A percentile compares a stretch with the other conserved stretches of the same genome.
phyloP scores from a whole-genome alignment of 495 filamentous ascomycete species.

The Cercophora samala region DNA sequence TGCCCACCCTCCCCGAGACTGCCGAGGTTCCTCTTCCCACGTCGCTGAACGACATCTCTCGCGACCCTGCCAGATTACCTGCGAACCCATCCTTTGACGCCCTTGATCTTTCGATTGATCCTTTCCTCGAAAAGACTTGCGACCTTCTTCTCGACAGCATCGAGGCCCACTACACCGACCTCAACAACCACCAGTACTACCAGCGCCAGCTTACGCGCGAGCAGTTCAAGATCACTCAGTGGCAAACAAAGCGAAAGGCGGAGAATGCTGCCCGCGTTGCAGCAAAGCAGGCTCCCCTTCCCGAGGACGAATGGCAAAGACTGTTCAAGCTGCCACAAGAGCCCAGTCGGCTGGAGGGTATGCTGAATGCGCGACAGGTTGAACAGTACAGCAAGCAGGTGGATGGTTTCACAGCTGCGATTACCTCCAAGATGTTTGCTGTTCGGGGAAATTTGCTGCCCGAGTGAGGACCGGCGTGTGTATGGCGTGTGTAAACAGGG shows the following conservation, averaged over 20 bases:
- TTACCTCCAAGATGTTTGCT: slow-evolving; percentile 97
- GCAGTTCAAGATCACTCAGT: slow-evolving; percentile 91
- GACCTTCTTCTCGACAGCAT: slow-evolving; percentile 94
- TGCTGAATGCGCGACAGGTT: slow-evolving; percentile 91
- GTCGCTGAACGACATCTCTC: slow-evolving; percentile 69
- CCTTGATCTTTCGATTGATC: slow-evolving; percentile 90
- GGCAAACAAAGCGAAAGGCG: slow-evolving; percentile 92
- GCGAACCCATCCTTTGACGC: slow-evolving; percentile 83
- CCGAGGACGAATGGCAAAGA: slow-evolving; percentile 97
- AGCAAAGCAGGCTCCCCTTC: slow-evolving; percentile 82
- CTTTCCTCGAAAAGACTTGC: slow-evolving; percentile 97
- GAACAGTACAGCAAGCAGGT: slow-evolving; percentile 98
- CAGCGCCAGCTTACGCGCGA: slow-evolving; percentile 91
- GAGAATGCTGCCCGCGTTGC: slow-evolving; percentile 83
- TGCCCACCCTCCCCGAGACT: slow-evolving; percentile 55
- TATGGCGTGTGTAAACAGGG: slow-evolving; percentile 10
- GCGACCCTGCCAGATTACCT: slow-evolving; percentile 53
- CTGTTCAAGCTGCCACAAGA: slow-evolving; percentile 96
- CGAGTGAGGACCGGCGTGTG: slow-evolving; percentile 35
- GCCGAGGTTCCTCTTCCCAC: slow-evolving; percentile 66
- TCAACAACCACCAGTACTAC: slow-evolving; percentile 99
- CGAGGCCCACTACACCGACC: slow-evolving; percentile 94
- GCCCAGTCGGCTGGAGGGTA: slow-evolving; percentile 83
- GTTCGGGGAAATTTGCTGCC: slow-evolving; percentile 69
- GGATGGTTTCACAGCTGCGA: slow-evolving; percentile 88